Base-by-base conservation (phyloP, 2,329 filamentous ascomycete genomes). In the Microsporum audouinii region DNA sequence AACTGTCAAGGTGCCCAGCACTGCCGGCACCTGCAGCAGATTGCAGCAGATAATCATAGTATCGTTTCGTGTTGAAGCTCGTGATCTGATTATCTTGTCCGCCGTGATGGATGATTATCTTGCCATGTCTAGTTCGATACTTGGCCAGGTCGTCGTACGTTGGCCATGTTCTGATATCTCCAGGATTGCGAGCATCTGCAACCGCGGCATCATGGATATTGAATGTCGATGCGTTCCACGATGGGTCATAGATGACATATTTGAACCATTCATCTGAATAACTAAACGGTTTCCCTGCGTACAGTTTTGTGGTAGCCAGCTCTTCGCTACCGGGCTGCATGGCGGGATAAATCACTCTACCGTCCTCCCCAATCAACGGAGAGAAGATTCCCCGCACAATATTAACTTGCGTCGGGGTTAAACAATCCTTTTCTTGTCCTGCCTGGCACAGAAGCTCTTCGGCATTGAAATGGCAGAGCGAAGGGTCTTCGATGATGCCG, bases 161-260 rank as follows among this genome's bases (percentile, higher is more conserved):
- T 23, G 72, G 69, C 55, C 70, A 68, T 2, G 77, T 77, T 1
- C 73, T 78, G 4, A 75, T 73, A 57, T 76, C 72, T 6, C 76
- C 77, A 0, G 78, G 77, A 57, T 79, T 39, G 43, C 57, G 63
- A 6, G 57, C 63, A 7, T 64, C 59, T 1, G 71, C 69, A 39
- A 72, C 66, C n/a, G 67, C 45, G 34, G 43, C 39, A 17, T 59
- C 39, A 17, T 59, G 27, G 6, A 29, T 14, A 6, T 23, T 59
- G 43, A 49, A 41, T 66, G 59, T 65, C 67, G 61, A 73, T 68
- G 66, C 65, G 31, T 67, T 66, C 69, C 72, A 77, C 23, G 63
- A 66, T 5, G 71, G 66, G 59, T 76, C 63, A 51, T 66, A 70
- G 23, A 76, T 64, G 6, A 68, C 71, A 61, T 75, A 73, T 59